Evolutionary conservation across 2,329 filamentous ascomycete genomes (phyloP), one percentile per base, ranked within the genome.

Genomic region (Trichoderma sp.): DNA sequence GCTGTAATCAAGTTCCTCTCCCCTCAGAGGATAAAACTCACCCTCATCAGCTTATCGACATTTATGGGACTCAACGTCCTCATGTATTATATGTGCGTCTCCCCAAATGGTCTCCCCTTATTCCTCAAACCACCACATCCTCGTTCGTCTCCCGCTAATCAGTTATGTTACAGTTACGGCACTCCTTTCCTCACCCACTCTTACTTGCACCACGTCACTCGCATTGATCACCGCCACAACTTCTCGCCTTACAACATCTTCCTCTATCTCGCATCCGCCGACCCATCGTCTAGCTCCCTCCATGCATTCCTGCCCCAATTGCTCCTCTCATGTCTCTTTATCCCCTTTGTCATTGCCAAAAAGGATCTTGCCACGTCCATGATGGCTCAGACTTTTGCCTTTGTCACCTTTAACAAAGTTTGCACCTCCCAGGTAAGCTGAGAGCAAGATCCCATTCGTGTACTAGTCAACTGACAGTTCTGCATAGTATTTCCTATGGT

Each of bases 391-490:
- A 98, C 97, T 0, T 98, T 98, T 85, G 94, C 96, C 0, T 99
- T 99, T 84, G 97, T 98, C 4, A 93, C 95, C 0, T 98, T 98
- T 80, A 99, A 99, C 86, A 99, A 99, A 86, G 97, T 99, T 77
- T 98, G 96, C 88, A 99, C 97, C 3, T 98, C 95, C 81, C 96
- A 98, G 89, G 95, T 97, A 89, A 78, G 89, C 82, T 60, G 24
- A 0, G 27, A 14, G 3, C 16, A 29, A 56, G 7, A 11, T 38
- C 29, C 21, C 74, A 21, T 24, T 14, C 4, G 53, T 45, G n/a
- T 12, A 11, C 5, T 38, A 21, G 21, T 6, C 1, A 33, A 11
- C 60, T 72, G 5, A 72, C 69, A 14, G 1, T 21, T 0, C 9
- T 14, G 16, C 3, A 35, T 12, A 98, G 95, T 99, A 99, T 83